These are phyloP conservation scores for Sphaerostilbella broomeana DNA, from an alignment of 2,329 filamentous ascomycete genomes.

Conservation along the genomic window DNA sequence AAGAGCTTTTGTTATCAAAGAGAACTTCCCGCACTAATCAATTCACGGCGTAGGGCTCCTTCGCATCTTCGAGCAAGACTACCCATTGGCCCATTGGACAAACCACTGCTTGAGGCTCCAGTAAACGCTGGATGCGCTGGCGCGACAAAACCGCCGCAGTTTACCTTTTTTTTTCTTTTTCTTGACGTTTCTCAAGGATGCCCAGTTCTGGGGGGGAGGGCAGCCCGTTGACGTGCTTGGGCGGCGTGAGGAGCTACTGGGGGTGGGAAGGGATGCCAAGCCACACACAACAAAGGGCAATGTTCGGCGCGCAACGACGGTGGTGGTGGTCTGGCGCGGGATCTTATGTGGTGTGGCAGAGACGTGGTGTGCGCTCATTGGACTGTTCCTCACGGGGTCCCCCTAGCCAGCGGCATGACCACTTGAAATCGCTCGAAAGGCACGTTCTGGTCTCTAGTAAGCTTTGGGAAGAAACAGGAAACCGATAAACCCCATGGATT, in stretches of 20 bases:
- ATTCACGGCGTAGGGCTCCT: conserved; percentile 5
- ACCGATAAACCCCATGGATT: conserved; percentile 1
- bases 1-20: no score
- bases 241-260: conserved; percentile 1
- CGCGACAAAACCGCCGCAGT: conserved; percentile 11
- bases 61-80: conserved; percentile 10
- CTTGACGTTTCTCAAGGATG: conserved; percentile 1
- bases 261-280: conserved; percentile 8
- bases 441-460: conserved; percentile 9
- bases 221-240: conserved; percentile 14
- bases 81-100: conserved; percentile 9
- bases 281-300: conserved; percentile 6
- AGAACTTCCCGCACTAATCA: no score
- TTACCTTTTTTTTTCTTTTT: background rate
- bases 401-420: conserved; percentile 9
- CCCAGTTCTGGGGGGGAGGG: conserved; percentile 7
- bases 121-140: conserved; percentile 13
- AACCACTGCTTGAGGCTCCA: conserved; percentile 8
- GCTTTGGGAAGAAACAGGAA: conserved; percentile 8
- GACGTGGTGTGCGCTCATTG: conserved; percentile 32
- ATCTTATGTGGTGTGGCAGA: conserved; percentile 22
- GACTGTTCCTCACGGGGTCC: conserved; percentile 18
- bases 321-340: conserved; percentile 19
- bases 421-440: conserved; percentile 12
- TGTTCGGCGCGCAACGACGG: conserved; percentile 10